Percentiles rank a stretch among this genome's conserved stretches.
Evolutionary conservation across 352 stramenopile species (phyloP).

Genomic region (Globisporangium viniferum): DNA sequence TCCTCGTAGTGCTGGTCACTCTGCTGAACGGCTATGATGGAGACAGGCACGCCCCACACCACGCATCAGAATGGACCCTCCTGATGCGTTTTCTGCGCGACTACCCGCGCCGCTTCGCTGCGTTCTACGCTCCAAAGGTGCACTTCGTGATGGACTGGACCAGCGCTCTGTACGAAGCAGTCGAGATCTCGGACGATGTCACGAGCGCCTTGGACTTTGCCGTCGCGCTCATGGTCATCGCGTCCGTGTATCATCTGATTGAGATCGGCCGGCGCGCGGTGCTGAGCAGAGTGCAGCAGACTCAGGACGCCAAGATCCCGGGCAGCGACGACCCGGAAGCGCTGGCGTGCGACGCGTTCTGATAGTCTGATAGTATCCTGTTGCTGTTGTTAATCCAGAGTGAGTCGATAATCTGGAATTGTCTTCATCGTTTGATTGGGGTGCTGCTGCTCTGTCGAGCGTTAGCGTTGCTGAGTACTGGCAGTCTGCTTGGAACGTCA

Average conservation of each 20-base stretch:
- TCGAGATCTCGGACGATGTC: constrained; percentile 15
- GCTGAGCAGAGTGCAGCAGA: background rate
- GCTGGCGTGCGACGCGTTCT: constrained; percentile 1
- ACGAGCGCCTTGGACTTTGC: constrained; percentile 16
- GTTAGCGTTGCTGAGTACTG: constrained; percentile 6
- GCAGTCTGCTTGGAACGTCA: constrained; percentile 7
- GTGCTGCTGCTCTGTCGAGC: background rate
- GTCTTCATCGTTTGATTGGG: constrained; percentile 5
- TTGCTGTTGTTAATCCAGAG: no score
- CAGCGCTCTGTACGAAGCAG: background rate
- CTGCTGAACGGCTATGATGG: background rate
- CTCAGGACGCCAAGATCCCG: background rate
- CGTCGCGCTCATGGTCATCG: constrained; percentile 15
- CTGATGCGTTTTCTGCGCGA: constrained; percentile 2
- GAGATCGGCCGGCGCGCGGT: constrained; percentile 9
- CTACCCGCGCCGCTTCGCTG: constrained; percentile 19
- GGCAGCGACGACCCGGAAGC: background rate
- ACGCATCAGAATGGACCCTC: background rate
- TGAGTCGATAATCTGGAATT: background rate
- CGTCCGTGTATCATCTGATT: constrained; percentile 18
- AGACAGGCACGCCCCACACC: background rate
- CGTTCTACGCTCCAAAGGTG: constrained; percentile 20
- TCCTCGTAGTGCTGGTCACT: background rate
- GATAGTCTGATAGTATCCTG: background rate
- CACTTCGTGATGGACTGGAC: background rate